Evolutionary conservation across 2,329 filamentous ascomycete genomes (phyloP), one percentile per base, ranked within the genome.

Genomic region (Calonectria honghensis): DNA sequence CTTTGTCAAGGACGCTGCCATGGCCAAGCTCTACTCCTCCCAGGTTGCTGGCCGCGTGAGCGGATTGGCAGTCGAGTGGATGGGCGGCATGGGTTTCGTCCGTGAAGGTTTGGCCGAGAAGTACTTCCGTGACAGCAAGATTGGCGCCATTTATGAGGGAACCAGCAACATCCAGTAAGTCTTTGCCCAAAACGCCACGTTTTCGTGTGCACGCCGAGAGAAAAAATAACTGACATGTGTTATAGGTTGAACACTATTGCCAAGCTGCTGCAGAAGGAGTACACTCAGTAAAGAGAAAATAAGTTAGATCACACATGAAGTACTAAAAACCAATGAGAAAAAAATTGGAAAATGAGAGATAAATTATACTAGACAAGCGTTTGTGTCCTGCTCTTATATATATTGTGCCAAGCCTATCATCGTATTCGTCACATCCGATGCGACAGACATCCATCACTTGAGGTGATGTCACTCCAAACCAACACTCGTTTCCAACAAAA

Each of bases 1-100:
- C 84, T 99, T 99, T 83, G 96, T 98, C 81, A 92, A 91, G 84
- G 97, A 99, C 82, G 97, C 97, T 13, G 97, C 97, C 80, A 99
- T 99, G 97, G 97, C 97, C 69, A 99, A 99, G 90, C 90, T 99
- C 70, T 98, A 94, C 84, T 93, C 97, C 3, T 97, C 95, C 6
- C 97, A 99, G 87, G 95, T 99, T 39, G 97, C 97, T 0, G 94
- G 95, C 27, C 93, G 92, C 70, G 96, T 99, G 27, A 94, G 94
- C 70, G 93, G 96, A 9, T 90, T 94, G 64, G 97, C 96, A 0
- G 92, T 99, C 35, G 97, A 99, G 88, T 99, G 97, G 97, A 98
- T 98, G 96, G 97, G 97, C 63, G 97, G 97, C 75, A 98, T 99
- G 97, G 97, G 97, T 59, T 99, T 99, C 81, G 97, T 99, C 20